Percentiles rank a stretch among this genome's conserved stretches.
Evolutionary conservation across 768 basidiomycete species (phyloP).

Genomic region (Termitomyces heimii): DNA sequence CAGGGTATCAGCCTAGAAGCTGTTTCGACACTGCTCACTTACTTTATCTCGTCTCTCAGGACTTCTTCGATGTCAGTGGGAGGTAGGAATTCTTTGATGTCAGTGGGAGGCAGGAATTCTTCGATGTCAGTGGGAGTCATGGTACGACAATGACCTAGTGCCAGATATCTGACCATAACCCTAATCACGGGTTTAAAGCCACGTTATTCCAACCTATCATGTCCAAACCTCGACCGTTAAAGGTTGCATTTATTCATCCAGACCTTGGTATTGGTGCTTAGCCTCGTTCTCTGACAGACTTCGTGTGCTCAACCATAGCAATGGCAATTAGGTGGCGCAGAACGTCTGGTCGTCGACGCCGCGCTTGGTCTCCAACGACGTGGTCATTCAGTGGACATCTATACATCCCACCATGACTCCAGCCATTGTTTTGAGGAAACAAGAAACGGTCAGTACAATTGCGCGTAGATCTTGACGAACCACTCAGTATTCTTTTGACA

Average conservation of each 20-base stretch:
- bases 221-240: slow-evolving; percentile 21
- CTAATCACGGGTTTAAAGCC: slow-evolving; percentile 1
- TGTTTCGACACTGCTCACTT: slow-evolving; percentile 4
- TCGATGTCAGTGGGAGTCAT: slow-evolving; percentile 47
- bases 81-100: slow-evolving; percentile 50
- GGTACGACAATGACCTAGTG: no score
- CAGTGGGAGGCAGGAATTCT: slow-evolving; percentile 43
- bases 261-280: slow-evolving; percentile 86
- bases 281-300: slow-evolving; percentile 1
- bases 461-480: neutral
- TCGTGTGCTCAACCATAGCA: slow-evolving; percentile 8
- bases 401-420: slow-evolving; percentile 90
- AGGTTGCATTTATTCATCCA: slow-evolving; percentile 86
- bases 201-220: neutral
- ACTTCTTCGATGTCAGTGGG: slow-evolving; percentile 50
- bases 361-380: slow-evolving; percentile 81
- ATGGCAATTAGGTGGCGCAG: slow-evolving; percentile 73
- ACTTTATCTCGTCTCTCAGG: slow-evolving; percentile 60
- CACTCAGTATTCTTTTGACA: slow-evolving; percentile 21
- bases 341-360: slow-evolving; percentile 92
- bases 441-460: slow-evolving; percentile 53
- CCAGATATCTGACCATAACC: slow-evolving; percentile 5
- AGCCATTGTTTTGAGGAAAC: slow-evolving; percentile 93
- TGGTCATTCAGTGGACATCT: slow-evolving; percentile 84
- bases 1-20: neutral